Base-by-base conservation (phyloP, 2,329 filamentous ascomycete genomes). In the Drechslerella coelobrocha region DNA sequence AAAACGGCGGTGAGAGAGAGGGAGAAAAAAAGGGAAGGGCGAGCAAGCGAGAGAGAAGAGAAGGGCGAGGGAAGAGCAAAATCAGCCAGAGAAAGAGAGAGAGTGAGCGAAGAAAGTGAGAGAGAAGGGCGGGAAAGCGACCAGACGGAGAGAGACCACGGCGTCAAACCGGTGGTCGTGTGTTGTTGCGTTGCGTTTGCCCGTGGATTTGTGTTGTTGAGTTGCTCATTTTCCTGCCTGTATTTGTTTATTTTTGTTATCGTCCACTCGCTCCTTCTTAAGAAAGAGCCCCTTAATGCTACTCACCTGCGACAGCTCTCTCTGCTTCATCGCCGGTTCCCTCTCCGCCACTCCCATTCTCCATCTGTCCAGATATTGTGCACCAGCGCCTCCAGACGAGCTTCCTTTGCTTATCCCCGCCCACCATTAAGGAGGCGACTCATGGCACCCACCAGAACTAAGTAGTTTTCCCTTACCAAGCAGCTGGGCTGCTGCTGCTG, bases 1-100 rank as follows among this genome's bases (percentile, higher is more conserved):
- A 37, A 2, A 45, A 19, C 37, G 24, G 39, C 48, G 27, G 39
- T 52, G 43, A 57, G 45, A 52, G 41, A 37, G 45, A 65, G 41
- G 51, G 10, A 21, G 19, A 23, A 14, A 14, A 41, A 17, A 41
- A 17, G 7, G n/a, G 37, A 14, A 6, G n/a, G 37, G 41, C 43
- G 37, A 60, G 27, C 53, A 31, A 54, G 31, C 51, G 51, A 31
- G 48, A 53, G 23, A 53, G 23, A 53, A 53, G 23, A 31, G 19
- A 47, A 39, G 29, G 41, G 27, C 9, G 23, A 17, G 34, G 21
- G 21, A 45, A 19, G 26, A 26, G 23, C 4, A 52, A 6, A 17
- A 29, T n/a, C 21, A 52, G 27, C 6, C 17, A 2, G 14, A 21
- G 31, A 37, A 54, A 19, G 27, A 37, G 29, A 34, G 26, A 47